Percentiles rank a stretch among this genome's conserved stretches.
Conservation (phyloP, 2,329 filamentous ascomycete genomes). For the Colletotrichum limetticola region DNA sequence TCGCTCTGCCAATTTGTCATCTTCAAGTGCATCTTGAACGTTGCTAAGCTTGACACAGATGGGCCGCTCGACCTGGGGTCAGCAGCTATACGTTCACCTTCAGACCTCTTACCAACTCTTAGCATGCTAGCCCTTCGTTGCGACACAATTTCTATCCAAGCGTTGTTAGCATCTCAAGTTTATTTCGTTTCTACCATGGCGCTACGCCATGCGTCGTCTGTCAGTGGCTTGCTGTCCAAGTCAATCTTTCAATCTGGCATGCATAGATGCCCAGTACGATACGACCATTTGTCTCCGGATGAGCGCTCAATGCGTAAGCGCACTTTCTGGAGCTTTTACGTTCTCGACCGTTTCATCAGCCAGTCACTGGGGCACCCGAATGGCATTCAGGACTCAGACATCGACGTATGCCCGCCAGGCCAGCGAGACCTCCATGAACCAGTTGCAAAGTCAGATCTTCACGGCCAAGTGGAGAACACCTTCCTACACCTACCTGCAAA, state of each 20-base stretch:
- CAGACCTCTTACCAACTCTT: constrained; percentile 45
- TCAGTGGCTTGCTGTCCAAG: constrained; percentile 58
- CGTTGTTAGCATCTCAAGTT: constrained; percentile 58
- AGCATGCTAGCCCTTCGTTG: constrained; percentile 51
- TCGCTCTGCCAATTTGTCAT: constrained; percentile 48
- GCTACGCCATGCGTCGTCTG: constrained; percentile 57
- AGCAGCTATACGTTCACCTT: constrained; percentile 5
- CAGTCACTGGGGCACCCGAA: constrained; percentile 49
- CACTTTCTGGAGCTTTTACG: constrained; percentile 53
- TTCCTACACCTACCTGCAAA: constrained; percentile 27
- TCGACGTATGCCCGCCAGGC: constrained; percentile 50
- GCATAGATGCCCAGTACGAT: constrained; percentile 62
- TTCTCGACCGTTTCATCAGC: constrained; percentile 49
- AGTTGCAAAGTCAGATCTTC: not conserved
- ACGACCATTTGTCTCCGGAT: constrained; percentile 51
- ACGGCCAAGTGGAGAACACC: not conserved
- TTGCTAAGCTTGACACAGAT: constrained; percentile 49
- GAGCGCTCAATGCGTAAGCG: constrained; percentile 49
- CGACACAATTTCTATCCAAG: constrained; percentile 58
- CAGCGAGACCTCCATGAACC: constrained; percentile 41
- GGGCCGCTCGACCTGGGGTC: constrained; percentile 39
- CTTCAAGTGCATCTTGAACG: constrained; percentile 62
- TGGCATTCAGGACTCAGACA: constrained; percentile 48
- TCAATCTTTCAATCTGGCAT: constrained; percentile 60
- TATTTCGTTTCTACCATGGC: constrained; percentile 60